These are phyloP conservation scores for Colletotrichum spinosum DNA, from an alignment of 2,329 filamentous ascomycete genomes.

Conservation along the genomic window DNA sequence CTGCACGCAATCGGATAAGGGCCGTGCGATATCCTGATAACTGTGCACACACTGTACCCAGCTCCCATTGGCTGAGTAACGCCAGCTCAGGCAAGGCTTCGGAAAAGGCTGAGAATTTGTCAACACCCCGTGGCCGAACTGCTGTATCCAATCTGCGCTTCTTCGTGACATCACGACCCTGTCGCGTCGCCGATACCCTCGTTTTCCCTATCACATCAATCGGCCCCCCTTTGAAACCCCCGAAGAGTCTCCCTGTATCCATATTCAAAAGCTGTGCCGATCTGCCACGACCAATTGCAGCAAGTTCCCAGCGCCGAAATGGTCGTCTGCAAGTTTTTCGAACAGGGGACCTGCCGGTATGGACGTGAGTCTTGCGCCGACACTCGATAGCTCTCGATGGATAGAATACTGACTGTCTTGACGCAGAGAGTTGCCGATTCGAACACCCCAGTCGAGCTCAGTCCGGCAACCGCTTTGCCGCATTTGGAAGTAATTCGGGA, in stretches of 20 bases:
- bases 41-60: no score
- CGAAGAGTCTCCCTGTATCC: not conserved
- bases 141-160: no score
- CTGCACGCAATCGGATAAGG: no score
- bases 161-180: no score
- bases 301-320: conserved; percentile 42
- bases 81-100: no score
- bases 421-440: conserved; percentile 63
- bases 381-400: not conserved
- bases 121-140: no score
- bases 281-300: not conserved
- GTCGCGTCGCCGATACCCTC: no score
- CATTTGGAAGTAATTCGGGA: conserved; percentile 36
- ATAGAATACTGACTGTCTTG: conserved; percentile 1
- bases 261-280: no score
- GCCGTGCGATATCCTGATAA: no score
- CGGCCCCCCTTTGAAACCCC: not conserved
- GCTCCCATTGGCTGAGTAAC: no score
- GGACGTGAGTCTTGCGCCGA: conserved; percentile 55
- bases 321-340: conserved; percentile 60
- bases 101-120: no score
- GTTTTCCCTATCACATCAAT: no score
- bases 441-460: conserved; percentile 60
- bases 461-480: conserved; percentile 37
- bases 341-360: conserved; percentile 64